Base-by-base conservation (phyloP, 768 basidiomycete genomes). In the Filobasidium wieringae region DNA sequence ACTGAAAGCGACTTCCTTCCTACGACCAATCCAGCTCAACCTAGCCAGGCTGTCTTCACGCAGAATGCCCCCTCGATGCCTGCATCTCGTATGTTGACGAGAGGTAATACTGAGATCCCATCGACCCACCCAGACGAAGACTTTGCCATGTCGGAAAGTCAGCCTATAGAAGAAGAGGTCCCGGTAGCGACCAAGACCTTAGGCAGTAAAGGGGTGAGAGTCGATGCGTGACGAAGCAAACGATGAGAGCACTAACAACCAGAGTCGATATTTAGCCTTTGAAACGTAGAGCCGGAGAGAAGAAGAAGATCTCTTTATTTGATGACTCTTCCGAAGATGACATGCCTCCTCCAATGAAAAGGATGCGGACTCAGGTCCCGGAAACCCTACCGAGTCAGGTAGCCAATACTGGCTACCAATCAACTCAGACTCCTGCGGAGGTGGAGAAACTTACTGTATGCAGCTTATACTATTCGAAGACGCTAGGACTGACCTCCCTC, bases 281-380 rank as follows among this genome's bases (percentile, higher is more conserved):
- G 53, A 64, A 64, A 53, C 52, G 63, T 9, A 51, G 63, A 32
- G 63, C 59, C n/a, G 59, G 63, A 3, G 49, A 47, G 14, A 53
- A 56, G 29, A 36, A 33, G 2, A 36, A 34, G 1, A 14, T 32
- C 19, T 34, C 26, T 2, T 29, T 59, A 14, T 30, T 31, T 19
- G 40, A 26, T 29, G 40, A 31, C 9, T 55, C 50, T 43, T 32
- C 27, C 24, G 33, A 22, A 40, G 57, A 58, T 19, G 49, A 51
- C 6, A 50, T 51, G 7, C 34, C n/a, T 19, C 47, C 49, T 12
- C 57, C 57, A 14, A 15, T 31, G 8, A 50, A 50, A 19, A 32
- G 47, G 17, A 26, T 37, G 19, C 22, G 49, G 33, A 36, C 2
- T 6, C 41, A 45, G 19, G 54, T 27, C 3, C 54, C 17, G 27